Base-by-base conservation (phyloP, 306 rosid species). In the Luffa acutangula region DNA sequence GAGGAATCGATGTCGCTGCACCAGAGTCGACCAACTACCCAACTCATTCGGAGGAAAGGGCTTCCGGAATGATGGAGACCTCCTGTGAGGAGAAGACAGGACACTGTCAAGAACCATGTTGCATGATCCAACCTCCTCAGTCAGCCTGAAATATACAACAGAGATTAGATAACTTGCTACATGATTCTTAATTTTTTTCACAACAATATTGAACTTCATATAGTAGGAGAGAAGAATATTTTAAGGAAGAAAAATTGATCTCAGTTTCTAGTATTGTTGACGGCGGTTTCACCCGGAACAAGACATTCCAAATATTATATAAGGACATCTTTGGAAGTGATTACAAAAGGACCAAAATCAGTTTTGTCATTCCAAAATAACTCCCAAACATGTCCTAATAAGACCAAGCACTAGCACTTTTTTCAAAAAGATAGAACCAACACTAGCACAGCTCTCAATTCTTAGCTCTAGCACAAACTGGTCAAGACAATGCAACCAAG, bases 1-100 rank as follows among this genome's bases (percentile, higher is more conserved):
- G 81, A 93, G 97, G 89, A 86, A 93, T 59, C 93, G 97, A 76
- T 93, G 98, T 87, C 98, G 87, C 67, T 90, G 85, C 60, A 81
- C 39, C n/a, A 93, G 95, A 20, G 91, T 83, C 6, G 97, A 84
- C 98, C 97, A 93, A 80, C 89, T 86, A 71, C 93, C 91, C 21
- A 92, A 78, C 85, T 89, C 97, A 81, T 90, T 90, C 73, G 81
- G 73, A 18, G 71, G 56, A 63, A 79, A 79, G 21, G 75, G 92
- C 80, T 69, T 91, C 82, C 87, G 82, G 85, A 91, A 85, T 62
- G 95, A 88, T 43, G 97, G 89, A 25, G 92, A 85, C 78, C 82
- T 67, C 77, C 89, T 49, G 13, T 85, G 89, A 80, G 97, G 97
- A 82, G 98, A 91, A 59, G 95, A 81, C 72, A 93, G 81, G 78